Base-by-base conservation (phyloP, 2,329 filamentous ascomycete species). In the Nemania diffusa region DNA sequence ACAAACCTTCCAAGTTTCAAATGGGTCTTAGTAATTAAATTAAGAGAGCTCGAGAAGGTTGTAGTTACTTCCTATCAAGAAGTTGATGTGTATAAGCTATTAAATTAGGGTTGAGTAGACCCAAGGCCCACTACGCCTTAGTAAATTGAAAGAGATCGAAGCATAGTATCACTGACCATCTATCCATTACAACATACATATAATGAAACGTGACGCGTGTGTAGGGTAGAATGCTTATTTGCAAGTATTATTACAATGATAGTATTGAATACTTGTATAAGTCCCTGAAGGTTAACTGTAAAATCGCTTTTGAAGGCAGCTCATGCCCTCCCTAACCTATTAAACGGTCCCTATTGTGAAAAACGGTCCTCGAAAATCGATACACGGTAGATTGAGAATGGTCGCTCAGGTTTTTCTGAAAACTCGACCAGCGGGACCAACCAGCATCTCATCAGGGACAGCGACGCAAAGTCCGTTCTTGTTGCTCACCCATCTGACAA, bases 401-500 rank as follows among this genome's bases (percentile, higher is more conserved):
- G 3, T 20, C 29, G 32, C 40, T 57, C 53, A 63, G 6, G 32
- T 44, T 77, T 77, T 65, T 67, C 26, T 8, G 74, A 93, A 92
- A 4, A 91, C 77, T 37, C 78, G 81, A 3, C 91, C 91, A 0
- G 83, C 81, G 0, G 91, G 91, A 0, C 85, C 85, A 9, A 84
- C 83, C 29, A 94, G 76, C 82, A 93, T 90, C 74, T 92, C 91
- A 4, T 86, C 84, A 0, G 92, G 90, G 11, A 94, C 87, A 26
- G 84, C 88, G 7, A 94, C 79, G 2, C 83, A 80, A 68, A 83
- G 88, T 9, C 92, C 91, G 22, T 86, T 83, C 74, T 87, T 88
- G 74, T 82, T 91, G 78, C 88, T 92, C 59, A 92, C 82, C 87
- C 91, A 94, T 65, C 92, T 86, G 24, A 92, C 83, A 70, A 91